phyloP scores from a whole-genome alignment of 2,329 filamentous ascomycete genomes.

The Colletotrichum tabaci region DNA sequence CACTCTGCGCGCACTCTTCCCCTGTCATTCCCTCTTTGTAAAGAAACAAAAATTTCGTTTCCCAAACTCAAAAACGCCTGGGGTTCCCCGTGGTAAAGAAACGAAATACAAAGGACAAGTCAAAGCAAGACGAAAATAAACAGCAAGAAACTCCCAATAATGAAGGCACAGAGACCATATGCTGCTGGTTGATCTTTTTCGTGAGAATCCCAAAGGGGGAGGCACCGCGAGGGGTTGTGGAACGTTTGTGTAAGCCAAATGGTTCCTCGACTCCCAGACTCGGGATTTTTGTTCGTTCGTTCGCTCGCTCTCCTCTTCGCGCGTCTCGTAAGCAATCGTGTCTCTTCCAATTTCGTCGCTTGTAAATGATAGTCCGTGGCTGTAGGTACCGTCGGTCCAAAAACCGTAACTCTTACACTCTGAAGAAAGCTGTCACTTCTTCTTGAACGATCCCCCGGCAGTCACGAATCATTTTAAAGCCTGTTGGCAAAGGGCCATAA shows the following conservation, averaged over 20 bases:
- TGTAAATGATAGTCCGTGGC: slow-evolving; percentile 31
- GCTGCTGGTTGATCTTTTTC: slow-evolving; percentile 34
- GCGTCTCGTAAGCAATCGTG: slow-evolving; percentile 13
- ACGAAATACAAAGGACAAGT: neutral
- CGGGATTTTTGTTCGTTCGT: slow-evolving; percentile 10
- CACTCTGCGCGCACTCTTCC: neutral
- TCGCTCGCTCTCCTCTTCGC: neutral
- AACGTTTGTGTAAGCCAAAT: slow-evolving; percentile 9
- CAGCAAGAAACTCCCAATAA: slow-evolving; percentile 39
- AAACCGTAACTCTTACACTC: slow-evolving; percentile 7
- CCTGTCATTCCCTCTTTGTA: slow-evolving; percentile 20
- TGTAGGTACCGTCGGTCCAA: neutral
- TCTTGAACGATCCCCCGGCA: neutral
- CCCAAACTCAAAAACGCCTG: slow-evolving; percentile 41
- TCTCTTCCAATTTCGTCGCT: slow-evolving; percentile 30
- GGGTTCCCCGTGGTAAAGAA: slow-evolving; percentile 3
- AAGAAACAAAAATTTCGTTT: neutral
- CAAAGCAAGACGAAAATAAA: slow-evolving; percentile 12
- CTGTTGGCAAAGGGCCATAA: neutral
- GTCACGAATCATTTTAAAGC: neutral
- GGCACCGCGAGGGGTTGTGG: slow-evolving; percentile 9
- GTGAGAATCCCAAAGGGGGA: slow-evolving; percentile 26
- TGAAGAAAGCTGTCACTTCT: neutral
- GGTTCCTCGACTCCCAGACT: slow-evolving; percentile 10
- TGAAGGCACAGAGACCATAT: slow-evolving; percentile 39